These are phyloP conservation scores for Calocera viscosa DNA, from an alignment of 768 basidiomycete species.

Conservation along the genomic window DNA sequence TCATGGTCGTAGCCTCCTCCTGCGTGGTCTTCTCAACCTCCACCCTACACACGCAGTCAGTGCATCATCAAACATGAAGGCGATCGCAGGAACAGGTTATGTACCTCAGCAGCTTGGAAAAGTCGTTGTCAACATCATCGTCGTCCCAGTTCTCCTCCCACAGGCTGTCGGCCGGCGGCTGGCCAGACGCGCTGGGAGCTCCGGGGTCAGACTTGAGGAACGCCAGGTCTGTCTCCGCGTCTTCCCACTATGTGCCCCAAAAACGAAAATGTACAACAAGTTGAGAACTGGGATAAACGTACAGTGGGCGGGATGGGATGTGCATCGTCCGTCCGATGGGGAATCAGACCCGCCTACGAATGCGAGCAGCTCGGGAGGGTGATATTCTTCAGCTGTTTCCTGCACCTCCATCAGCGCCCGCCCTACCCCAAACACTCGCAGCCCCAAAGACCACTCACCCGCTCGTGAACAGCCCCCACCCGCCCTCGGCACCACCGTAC, in stretches of 20 bases:
- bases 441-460: background rate
- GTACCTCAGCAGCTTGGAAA: conserved; percentile 87
- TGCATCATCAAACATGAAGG: background rate
- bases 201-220: conserved; percentile 45
- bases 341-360: too few species aligned
- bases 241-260: too few species aligned
- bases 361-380: conserved; percentile 10
- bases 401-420: background rate
- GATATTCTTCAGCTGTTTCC: conserved; percentile 11
- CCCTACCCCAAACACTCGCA: background rate
- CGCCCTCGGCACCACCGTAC: conserved; percentile 12
- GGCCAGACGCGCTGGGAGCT: conserved; percentile 58
- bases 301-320: too few species aligned
- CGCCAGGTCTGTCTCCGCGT: conserved; percentile 68
- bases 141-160: conserved; percentile 99
- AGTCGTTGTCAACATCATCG: conserved; percentile 96
- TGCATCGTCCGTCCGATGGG: too few species aligned
- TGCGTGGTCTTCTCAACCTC: conserved; percentile 3
- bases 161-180: conserved; percentile 74
- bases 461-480: conserved; percentile 10
- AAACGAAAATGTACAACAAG: too few species aligned
- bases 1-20: background rate
- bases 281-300: too few species aligned
- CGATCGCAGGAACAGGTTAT: conserved; percentile 24
- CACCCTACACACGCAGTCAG: background rate